phyloP scores from a whole-genome alignment of 495 filamentous ascomycete genomes.

The Daldinia loculata region DNA sequence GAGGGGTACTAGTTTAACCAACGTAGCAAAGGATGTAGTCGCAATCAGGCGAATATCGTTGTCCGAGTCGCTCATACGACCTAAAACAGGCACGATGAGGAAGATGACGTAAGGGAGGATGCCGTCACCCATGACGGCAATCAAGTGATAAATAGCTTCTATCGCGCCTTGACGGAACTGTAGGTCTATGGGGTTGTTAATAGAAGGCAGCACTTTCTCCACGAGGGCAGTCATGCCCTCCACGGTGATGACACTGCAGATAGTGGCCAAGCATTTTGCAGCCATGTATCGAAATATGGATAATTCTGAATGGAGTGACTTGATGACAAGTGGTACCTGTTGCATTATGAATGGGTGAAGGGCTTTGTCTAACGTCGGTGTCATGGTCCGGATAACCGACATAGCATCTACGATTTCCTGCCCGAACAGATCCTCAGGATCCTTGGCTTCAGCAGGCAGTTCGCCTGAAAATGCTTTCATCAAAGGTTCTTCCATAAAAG shows the following conservation, averaged over 20 bases:
- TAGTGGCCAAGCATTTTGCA: conserved; percentile 95
- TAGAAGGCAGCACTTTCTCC: conserved; percentile 87
- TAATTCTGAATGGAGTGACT: conserved; percentile 82
- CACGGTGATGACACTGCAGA: conserved; percentile 94
- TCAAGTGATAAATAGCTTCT: conserved; percentile 93
- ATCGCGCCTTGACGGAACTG: conserved; percentile 90
- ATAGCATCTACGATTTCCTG: conserved; percentile 93
- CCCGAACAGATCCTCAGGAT: conserved; percentile 75
- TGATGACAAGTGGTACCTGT: conserved; percentile 86
- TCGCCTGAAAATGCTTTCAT: conserved; percentile 75
- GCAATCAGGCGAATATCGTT: conserved; percentile 93
- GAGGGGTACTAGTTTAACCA: conserved; percentile 98
- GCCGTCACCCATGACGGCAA: conserved; percentile 96
- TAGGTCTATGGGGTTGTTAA: conserved; percentile 86
- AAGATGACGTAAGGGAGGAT: conserved; percentile 99
- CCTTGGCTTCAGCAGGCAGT: conserved; percentile 71
- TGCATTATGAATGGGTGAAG: conserved; percentile 80
- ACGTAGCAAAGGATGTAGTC: conserved; percentile 94
- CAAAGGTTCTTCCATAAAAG: conserved; percentile 82
- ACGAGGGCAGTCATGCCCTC: conserved; percentile 96
- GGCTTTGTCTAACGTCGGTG: conserved; percentile 78
- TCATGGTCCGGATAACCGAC: conserved; percentile 88
- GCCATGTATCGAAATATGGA: conserved; percentile 95
- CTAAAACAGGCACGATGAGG: conserved; percentile 96
- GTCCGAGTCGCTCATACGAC: conserved; percentile 99